Percentiles rank a stretch among this genome's conserved stretches.
phyloP scores from a whole-genome alignment of 2,329 filamentous ascomycete species.

The Cordyceps tenuipes region DNA sequence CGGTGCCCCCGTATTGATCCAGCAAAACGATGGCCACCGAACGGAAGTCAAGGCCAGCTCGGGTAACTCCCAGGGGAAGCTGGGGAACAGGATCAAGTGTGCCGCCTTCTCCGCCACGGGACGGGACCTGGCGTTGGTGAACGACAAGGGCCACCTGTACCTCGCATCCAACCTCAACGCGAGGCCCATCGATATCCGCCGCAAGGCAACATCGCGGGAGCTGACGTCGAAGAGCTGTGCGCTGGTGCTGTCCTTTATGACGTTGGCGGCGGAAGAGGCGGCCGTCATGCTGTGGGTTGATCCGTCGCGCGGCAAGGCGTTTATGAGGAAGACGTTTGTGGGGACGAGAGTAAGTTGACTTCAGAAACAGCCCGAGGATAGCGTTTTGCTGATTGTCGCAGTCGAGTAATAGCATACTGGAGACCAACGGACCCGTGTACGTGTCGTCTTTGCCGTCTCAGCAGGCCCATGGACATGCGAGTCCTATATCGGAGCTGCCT shows the following conservation, averaged over 20 bases:
- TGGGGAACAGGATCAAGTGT: conserved; percentile 31
- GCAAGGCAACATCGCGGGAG: conserved; percentile 27
- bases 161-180: conserved; percentile 30
- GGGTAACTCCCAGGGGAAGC: conserved; percentile 22
- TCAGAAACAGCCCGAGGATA: too few species aligned
- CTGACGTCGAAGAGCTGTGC: conserved; percentile 29
- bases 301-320: conserved; percentile 23
- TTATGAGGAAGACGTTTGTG: conserved; percentile 23
- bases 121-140: conserved; percentile 30
- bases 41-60: conserved; percentile 26
- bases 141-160: conserved; percentile 32
- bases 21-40: conserved; percentile 28
- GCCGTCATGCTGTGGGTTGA: conserved; percentile 34
- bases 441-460: neutral
- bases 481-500: neutral
- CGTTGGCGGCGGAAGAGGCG: conserved; percentile 27
- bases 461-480: neutral
- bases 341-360: conserved; percentile 12
- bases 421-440: conserved; percentile 4
- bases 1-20: conserved; percentile 30
- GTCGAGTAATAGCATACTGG: neutral
- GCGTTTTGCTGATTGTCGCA: too few species aligned
- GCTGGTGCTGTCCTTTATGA: conserved; percentile 31
- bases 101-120: conserved; percentile 31
- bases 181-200: conserved; percentile 28